Percentiles rank a stretch among this genome's conserved stretches.
Evolutionary conservation across 768 basidiomycete species (phyloP).

Genomic region (Cystofilobasidium bisporidii): DNA sequence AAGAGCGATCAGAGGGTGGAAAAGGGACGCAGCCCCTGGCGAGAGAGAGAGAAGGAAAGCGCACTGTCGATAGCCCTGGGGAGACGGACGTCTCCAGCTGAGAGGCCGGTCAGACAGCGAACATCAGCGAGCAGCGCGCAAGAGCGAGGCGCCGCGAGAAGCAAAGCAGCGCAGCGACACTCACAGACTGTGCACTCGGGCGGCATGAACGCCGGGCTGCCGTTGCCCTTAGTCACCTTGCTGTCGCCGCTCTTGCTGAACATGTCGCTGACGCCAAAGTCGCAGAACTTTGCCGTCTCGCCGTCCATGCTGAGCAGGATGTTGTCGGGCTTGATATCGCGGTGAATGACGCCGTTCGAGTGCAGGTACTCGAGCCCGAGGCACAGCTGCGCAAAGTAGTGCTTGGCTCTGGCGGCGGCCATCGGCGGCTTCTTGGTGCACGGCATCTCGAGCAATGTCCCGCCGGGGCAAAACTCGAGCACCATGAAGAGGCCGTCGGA

Average conservation of each 20-base stretch:
- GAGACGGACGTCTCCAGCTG: neutral
- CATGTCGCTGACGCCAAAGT: conserved; percentile 42
- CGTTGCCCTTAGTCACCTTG: conserved; percentile 37
- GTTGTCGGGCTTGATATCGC: conserved; percentile 42
- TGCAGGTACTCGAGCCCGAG: conserved; percentile 41
- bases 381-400: conserved; percentile 39
- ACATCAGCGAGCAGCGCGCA: too few species aligned
- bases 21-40: neutral
- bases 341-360: conserved; percentile 39
- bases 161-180: too few species aligned
- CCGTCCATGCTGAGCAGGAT: conserved; percentile 37
- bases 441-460: conserved; percentile 37
- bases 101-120: conserved; percentile 9
- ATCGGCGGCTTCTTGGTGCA: conserved; percentile 31
- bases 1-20: too few species aligned
- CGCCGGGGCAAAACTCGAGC: conserved; percentile 40
- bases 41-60: conserved; percentile 1
- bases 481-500: conserved; percentile 40
- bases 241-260: conserved; percentile 38
- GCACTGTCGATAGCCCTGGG: conserved; percentile 25
- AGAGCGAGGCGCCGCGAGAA: too few species aligned
- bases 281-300: conserved; percentile 39
- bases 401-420: conserved; percentile 30
- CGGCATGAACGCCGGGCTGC: conserved; percentile 41
- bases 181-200: neutral